Evolutionary conservation across 1,284 basidiomycete genomes (phyloP).

Genomic region (Papiliotrema flavescens): DNA sequence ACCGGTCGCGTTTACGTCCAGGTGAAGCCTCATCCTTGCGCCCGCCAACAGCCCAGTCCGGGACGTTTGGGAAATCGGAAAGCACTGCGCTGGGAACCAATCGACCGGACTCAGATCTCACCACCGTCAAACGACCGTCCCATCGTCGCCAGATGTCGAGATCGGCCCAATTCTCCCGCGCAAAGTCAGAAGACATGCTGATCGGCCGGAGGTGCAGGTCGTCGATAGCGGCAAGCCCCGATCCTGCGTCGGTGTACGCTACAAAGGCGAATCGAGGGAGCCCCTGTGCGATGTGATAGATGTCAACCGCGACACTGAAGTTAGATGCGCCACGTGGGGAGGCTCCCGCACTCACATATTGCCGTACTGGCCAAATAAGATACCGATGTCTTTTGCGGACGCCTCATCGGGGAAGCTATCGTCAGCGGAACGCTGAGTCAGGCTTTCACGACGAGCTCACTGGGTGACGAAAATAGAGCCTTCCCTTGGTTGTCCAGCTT

Average conservation of each 20-base stretch:
- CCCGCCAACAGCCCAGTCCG: constrained; percentile 28
- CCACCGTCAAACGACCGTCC: constrained; percentile 34
- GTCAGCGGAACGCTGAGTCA: not conserved
- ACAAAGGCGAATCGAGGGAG: constrained; percentile 45
- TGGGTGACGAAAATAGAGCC: constrained; percentile 41
- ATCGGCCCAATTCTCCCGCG: constrained; percentile 26
- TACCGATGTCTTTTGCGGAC: constrained; percentile 44
- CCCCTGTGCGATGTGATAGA: constrained; percentile 42
- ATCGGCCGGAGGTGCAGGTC: constrained; percentile 33
- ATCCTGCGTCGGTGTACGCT: constrained; percentile 29
- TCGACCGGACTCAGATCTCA: constrained; percentile 33
- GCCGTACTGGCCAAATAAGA: constrained; percentile 47
- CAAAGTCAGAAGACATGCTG: constrained; percentile 31
- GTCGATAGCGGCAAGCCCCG: constrained; percentile 27
- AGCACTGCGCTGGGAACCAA: constrained; percentile 36
- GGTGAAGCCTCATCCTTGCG: not conserved
- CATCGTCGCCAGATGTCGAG: constrained; percentile 40
- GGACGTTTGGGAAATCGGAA: constrained; percentile 33
- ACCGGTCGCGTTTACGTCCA: not conserved
- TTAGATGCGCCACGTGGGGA: constrained; percentile 4
- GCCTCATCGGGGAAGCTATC: constrained; percentile 40
- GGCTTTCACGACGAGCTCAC: constrained; percentile 20
- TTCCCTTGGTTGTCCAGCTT: constrained; percentile 20
- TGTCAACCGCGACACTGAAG: constrained; percentile 44
- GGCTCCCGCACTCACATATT: constrained; percentile 34